Evolutionary conservation across 495 filamentous ascomycete species (phyloP).

Genomic region (Trichoderma parareesei): DNA sequence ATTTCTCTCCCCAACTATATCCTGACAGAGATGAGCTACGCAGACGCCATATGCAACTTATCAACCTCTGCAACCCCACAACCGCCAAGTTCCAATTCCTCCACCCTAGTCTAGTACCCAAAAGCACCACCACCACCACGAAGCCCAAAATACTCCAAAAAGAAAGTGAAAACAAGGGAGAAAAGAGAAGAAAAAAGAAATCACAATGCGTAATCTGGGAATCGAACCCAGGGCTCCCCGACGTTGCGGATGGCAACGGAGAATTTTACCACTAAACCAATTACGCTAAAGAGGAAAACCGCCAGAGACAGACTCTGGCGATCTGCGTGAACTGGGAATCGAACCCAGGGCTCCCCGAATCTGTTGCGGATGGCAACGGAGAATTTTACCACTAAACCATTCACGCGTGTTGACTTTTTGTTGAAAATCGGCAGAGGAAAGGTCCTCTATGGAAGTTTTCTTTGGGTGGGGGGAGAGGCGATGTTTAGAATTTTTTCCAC

Average conservation of each 20-base stretch:
- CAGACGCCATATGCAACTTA: too few species aligned
- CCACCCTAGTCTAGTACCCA: too few species aligned
- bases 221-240: slow-evolving; percentile 10
- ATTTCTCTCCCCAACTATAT: too few species aligned
- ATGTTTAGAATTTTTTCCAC: too few species aligned
- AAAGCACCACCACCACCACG: neutral
- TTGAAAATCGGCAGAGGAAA: neutral
- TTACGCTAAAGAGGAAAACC: neutral
- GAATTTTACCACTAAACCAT: slow-evolving; percentile 11
- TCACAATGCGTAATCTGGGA: slow-evolving; percentile 7
- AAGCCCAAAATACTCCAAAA: neutral
- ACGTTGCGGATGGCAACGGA: slow-evolving; percentile 9
- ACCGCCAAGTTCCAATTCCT: too few species aligned
- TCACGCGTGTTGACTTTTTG: neutral
- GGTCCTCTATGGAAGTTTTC: neutral
- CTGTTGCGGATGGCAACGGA: slow-evolving; percentile 9
- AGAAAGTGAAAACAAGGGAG: neutral
- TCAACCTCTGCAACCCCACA: too few species aligned
- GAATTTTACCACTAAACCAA: slow-evolving; percentile 11
- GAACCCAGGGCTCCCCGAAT: slow-evolving; percentile 9
- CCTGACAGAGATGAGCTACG: too few species aligned
- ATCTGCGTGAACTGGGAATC: slow-evolving; percentile 6
- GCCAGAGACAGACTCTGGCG: neutral
- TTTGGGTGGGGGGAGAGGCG: neutral
- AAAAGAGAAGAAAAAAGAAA: neutral